Evolutionary conservation across 2,329 filamentous ascomycete species (phyloP).

Genomic region (Achaetomium macrosporum): DNA sequence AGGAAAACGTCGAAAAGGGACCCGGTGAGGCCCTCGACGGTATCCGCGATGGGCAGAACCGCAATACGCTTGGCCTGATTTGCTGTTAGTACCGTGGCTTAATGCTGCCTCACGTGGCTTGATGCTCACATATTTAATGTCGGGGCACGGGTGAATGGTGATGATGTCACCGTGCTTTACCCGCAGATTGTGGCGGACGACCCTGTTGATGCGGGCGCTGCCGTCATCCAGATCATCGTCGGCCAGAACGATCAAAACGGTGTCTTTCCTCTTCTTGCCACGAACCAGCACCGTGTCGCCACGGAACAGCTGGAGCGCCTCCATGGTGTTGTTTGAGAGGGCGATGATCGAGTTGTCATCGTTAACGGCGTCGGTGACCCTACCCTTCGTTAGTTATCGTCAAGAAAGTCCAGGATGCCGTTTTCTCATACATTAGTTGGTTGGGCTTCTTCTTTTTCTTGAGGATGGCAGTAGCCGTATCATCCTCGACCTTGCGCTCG

Average conservation of each 20-base stretch:
- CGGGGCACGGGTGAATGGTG: constrained; percentile 93
- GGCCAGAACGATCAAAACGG: constrained; percentile 91
- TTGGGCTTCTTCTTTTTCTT: constrained; percentile 99
- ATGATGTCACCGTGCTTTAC: constrained; percentile 98
- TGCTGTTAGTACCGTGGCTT: constrained; percentile 2
- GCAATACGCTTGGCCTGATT: constrained; percentile 93
- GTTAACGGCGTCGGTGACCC: constrained; percentile 96
- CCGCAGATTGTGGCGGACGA: constrained; percentile 94
- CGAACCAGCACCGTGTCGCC: constrained; percentile 97
- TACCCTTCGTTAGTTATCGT: constrained; percentile 35
- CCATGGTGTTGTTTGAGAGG: constrained; percentile 98
- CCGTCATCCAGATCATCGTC: constrained; percentile 98
- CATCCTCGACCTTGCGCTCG: constrained; percentile 80
- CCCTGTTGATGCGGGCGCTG: constrained; percentile 94
- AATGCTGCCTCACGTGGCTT: too few relatives aligned
- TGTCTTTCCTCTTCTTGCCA: constrained; percentile 99
- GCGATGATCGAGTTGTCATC: constrained; percentile 99
- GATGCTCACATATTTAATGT: constrained; percentile 97
- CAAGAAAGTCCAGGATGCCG: neutral
- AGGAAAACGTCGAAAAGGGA: constrained; percentile 99
- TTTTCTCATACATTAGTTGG: constrained; percentile 73
- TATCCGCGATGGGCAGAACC: constrained; percentile 95
- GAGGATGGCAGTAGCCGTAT: constrained; percentile 90
- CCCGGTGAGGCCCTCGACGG: constrained; percentile 93
- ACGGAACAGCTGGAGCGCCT: constrained; percentile 94